Conservation (phyloP, 2,329 filamentous ascomycete species). For the Leptographium lundbergii region DNA sequence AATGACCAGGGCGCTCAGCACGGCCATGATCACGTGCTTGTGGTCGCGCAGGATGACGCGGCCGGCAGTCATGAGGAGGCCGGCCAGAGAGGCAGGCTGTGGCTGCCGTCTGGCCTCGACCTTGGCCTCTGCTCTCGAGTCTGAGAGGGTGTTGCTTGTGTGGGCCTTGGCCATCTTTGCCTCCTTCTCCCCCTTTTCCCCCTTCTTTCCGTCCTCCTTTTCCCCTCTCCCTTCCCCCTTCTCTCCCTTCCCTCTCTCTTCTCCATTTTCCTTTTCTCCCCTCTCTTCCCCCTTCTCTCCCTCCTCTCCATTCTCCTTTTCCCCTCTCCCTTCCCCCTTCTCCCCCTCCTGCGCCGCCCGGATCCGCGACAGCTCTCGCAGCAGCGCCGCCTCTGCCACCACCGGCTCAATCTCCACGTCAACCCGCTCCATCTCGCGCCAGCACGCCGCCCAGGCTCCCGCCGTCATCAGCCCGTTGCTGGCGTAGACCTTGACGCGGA, state of each 20-base stretch:
- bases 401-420: conserved; percentile 82
- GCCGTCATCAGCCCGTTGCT: conserved; percentile 89
- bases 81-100: conserved; percentile 35
- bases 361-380: conserved; percentile 39
- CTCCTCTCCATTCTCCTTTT: conserved; percentile 15
- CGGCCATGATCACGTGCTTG: conserved; percentile 45
- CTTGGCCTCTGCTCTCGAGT: too few species aligned
- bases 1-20: conserved; percentile 41
- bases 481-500: conserved; percentile 79
- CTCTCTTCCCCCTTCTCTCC: conserved; percentile 17
- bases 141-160: too few species aligned
- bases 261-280: conserved; percentile 15
- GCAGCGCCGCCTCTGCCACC: conserved; percentile 40
- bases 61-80: conserved; percentile 40
- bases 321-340: conserved; percentile 21
- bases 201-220: conserved; percentile 15
- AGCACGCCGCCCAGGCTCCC: conserved; percentile 85
- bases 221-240: conserved; percentile 20
- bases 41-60: conserved; percentile 42
- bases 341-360: conserved; percentile 27
- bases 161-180: background rate
- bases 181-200: background rate
- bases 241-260: conserved; percentile 4
- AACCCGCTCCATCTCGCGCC: conserved; percentile 97
- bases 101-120: too few species aligned